Percentiles rank a stretch among this genome's conserved stretches.
Evolutionary conservation across 2,329 filamentous ascomycete species (phyloP).

Genomic region (Diaporthe aspalathi): DNA sequence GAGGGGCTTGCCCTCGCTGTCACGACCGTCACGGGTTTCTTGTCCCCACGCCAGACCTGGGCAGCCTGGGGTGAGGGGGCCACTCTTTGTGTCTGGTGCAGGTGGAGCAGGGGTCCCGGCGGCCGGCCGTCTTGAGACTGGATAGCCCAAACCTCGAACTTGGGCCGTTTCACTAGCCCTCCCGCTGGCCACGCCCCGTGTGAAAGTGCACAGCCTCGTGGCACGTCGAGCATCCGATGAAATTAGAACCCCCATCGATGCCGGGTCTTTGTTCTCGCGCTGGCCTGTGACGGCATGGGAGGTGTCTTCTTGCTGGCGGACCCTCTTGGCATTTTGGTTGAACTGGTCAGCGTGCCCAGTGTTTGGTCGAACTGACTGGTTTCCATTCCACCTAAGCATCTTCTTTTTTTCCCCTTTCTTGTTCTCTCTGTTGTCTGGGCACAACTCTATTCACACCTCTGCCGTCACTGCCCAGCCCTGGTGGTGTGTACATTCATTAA

Average conservation of each 20-base stretch:
- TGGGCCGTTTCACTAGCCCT: constrained; percentile 35
- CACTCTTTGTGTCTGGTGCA: constrained; percentile 15
- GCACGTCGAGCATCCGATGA: constrained; percentile 29
- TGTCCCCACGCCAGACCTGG: background rate
- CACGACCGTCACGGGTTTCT: background rate
- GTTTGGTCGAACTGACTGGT: constrained; percentile 39
- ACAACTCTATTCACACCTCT: constrained; percentile 24
- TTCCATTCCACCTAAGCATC: constrained; percentile 41
- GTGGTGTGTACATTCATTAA: constrained; percentile 24
- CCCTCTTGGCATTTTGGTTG: constrained; percentile 31
- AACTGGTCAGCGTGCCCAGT: constrained; percentile 41
- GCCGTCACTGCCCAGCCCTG: constrained; percentile 30
- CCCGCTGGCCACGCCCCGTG: background rate
- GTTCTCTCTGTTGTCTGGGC: background rate
- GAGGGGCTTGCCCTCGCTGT: constrained; percentile 10
- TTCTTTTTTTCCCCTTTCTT: constrained; percentile 38
- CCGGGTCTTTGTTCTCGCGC: background rate
- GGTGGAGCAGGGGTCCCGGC: constrained; percentile 34
- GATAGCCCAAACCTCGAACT: constrained; percentile 37
- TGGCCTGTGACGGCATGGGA: constrained; percentile 11
- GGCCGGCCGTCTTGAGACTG: constrained; percentile 35
- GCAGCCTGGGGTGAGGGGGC: too few species aligned
- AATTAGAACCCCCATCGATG: background rate
- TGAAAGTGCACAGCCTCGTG: constrained; percentile 34
- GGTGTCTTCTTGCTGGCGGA: background rate